Base-by-base conservation (phyloP, 164 flowering plant genomes). In the Cinnamomum chago region DNA sequence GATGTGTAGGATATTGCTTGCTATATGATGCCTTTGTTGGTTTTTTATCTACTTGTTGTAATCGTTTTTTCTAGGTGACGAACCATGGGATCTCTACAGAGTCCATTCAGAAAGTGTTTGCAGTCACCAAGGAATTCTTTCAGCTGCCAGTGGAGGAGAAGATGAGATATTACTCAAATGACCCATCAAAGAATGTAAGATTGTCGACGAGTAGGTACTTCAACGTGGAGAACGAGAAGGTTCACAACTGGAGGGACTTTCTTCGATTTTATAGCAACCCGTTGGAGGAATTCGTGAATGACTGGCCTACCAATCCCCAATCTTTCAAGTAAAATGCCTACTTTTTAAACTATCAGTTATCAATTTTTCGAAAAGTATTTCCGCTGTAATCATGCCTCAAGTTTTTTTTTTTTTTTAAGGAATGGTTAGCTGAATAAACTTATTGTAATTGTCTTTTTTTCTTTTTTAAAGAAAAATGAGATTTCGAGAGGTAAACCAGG, bases 161-260 rank as follows among this genome's bases (percentile, higher is more conserved):
- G 83, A 35, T 90, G 89, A 90, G 89, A 83, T 50, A 81, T 27
- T 84, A 81, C 73, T 81, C 84, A 0, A 79, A 84, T 13, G 87
- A 85, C 40, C 87, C 84, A 3, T 40, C 78, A 0, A 85, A 89
- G 83, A 89, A 94, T 3, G 76, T 81, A 81, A 89, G 97, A 47
- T 73, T 92, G 50, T 88, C 94, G 1, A 90, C 97, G 0, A 92
- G 97, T 35, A 35, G 40, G 40, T 5, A 35, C 65, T 92, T 89
- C 50, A 92, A 92, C 65, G 85, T 86, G 25, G 86, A 80, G 11
- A 92, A 88, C 65, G 97, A 92, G 80, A 80, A 81, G 12, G 83
- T 92, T 22, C 90, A 86, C 60, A 92, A 92, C 73, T 92, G 97
- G 97, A 83, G 95, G 67, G 97, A 92, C 73, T 92, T 89, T 77